Conservation (phyloP, 2,329 filamentous ascomycete species). For the Cercospora citrullina region DNA sequence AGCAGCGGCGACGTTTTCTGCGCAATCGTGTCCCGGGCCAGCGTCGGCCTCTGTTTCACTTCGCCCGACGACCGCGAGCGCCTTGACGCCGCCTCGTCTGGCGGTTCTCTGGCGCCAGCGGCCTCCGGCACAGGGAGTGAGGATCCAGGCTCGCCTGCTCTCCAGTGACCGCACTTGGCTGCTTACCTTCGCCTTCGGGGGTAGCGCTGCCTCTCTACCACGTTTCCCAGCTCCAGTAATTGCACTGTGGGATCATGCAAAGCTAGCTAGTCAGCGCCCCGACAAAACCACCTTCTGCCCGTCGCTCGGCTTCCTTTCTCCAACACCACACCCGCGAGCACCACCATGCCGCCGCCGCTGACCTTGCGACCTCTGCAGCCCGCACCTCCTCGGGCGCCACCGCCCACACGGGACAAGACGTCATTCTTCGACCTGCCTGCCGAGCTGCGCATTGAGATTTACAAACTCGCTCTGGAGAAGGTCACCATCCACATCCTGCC, state of each 20-base stretch:
- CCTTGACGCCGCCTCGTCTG: constrained; percentile 1
- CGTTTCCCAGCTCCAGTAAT: constrained; percentile 12
- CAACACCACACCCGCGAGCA: constrained; percentile 16
- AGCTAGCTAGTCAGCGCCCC: constrained; percentile 16
- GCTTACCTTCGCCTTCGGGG: constrained; percentile 11
- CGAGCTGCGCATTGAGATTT: constrained; percentile 38
- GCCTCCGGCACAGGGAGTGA: constrained; percentile 1
- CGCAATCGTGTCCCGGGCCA: constrained; percentile 1
- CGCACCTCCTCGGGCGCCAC: constrained; percentile 12
- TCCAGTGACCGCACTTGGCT: neutral
- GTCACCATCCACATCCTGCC: constrained; percentile 37
- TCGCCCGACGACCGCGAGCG: constrained; percentile 3
- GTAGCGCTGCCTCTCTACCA: constrained; percentile 13
- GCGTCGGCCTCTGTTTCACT: constrained; percentile 7
- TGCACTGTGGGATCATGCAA: constrained; percentile 9
- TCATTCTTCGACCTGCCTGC: constrained; percentile 37
- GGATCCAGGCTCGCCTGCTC: constrained; percentile 13
- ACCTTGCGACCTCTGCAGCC: constrained; percentile 26
- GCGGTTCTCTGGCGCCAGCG: constrained; percentile 10
- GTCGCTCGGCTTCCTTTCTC: constrained; percentile 5
- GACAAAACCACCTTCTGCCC: constrained; percentile 10
- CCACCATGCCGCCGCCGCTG: constrained; percentile 16
- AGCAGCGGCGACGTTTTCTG: neutral
- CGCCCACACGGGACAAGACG: constrained; percentile 12
- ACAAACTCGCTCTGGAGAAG: constrained; percentile 34